Percentiles rank a stretch among this genome's conserved stretches.
phyloP scores from a whole-genome alignment of 257 asterid species.

The Solanum tacnaense region DNA sequence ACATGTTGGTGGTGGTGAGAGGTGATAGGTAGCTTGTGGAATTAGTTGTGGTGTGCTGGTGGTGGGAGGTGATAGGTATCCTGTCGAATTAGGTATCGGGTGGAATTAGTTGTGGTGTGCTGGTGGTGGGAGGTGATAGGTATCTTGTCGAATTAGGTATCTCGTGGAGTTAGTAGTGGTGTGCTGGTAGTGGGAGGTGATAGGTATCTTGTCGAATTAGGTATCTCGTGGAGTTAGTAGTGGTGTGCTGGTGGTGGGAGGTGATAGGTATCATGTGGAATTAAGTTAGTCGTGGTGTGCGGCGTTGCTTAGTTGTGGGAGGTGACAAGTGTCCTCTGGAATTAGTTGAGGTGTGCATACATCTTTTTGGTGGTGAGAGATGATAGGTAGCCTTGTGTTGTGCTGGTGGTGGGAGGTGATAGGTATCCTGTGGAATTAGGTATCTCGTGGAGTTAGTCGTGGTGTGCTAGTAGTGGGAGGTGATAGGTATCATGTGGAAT shows the following conservation, averaged over 20 bases:
- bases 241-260: not conserved
- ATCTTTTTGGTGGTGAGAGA: not conserved
- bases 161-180: not conserved
- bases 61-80: not conserved
- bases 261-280: not conserved
- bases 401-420: not conserved
- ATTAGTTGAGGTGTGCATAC: not conserved
- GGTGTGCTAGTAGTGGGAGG: not conserved
- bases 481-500: not conserved
- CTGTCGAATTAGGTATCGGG: not conserved
- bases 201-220: not conserved
- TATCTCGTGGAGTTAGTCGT: not conserved
- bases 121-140: not conserved
- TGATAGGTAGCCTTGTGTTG: not conserved
- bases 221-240: not conserved
- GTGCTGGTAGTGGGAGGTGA: not conserved
- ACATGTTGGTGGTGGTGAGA: not conserved
- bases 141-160: not conserved
- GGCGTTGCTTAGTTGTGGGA: not conserved
- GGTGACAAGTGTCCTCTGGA: not conserved
- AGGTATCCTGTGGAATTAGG: not conserved
- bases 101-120: not conserved
- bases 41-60: not conserved
- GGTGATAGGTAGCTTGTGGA: not conserved
- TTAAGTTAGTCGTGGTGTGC: not conserved